Base-by-base conservation (phyloP, 2,329 filamentous ascomycete species). In the Stagonosporopsis vannaccii region DNA sequence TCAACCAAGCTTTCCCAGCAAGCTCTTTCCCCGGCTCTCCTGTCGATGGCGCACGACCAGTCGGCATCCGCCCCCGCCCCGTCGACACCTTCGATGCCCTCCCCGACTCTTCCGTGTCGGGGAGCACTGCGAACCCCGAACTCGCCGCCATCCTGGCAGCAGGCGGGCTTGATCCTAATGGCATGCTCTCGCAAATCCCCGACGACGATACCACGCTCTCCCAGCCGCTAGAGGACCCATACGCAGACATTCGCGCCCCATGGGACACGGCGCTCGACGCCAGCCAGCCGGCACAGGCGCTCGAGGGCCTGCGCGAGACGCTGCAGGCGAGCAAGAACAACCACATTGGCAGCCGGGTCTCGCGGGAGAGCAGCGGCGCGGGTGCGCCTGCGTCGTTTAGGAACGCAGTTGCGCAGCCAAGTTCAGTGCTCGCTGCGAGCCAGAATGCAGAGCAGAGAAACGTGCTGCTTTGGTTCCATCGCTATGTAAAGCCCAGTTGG, bases 151-250 rank as follows among this genome's bases (percentile, higher is more conserved):
- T 52, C 12, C 37, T 52, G n/a, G 43, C 19, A 2, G 44, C 37
- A 8, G 54, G 47, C n/a, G 48, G 48, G 1, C 48, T 57, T 3
- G 54, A 57, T 11, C 54, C 54, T 5, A 43, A 51, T 8, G n/a
- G 20, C 20, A 51, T 51, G 54, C 47, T 33, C 17, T 32, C 30
- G 3, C 30, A 15, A 6, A 2, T 32, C 30, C 30, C 30, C 30
- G 30, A 32, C 13, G 30, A 12, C 28, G 28, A 32, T 15, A 7
- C 13, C 13, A 13, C 30, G 3, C 13, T 6, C n/a, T 7, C 19
- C 26, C 36, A n/a, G n/a, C 22, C 0, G 26, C 35, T 22, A 1
- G n/a, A 20, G 20, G 41, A 50, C 15, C 52, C 52, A 1, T 56
- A 56, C n/a, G 41, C 26, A 15, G 41, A 23, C 8, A 15, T 56